phyloP scores from a whole-genome alignment of 306 rosid genomes.

The Luffa acutangula region DNA sequence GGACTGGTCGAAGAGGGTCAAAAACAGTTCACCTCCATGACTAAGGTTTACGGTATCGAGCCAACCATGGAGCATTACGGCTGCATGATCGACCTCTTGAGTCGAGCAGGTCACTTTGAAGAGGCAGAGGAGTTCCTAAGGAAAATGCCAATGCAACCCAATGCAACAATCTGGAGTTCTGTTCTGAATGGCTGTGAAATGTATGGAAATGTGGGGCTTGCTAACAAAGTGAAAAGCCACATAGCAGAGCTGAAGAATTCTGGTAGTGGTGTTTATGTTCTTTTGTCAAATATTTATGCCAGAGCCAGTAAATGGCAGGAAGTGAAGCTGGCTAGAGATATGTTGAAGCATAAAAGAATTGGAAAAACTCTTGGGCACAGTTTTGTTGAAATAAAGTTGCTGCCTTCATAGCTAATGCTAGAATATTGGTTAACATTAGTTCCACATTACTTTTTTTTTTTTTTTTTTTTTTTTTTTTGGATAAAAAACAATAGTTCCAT shows the following conservation, averaged over 20 bases:
- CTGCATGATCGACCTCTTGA: conserved; percentile 70
- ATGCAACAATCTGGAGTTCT: conserved; percentile 52
- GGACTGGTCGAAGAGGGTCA: conserved; percentile 56
- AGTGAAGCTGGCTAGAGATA: conserved; percentile 42
- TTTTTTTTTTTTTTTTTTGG: too few relatives aligned
- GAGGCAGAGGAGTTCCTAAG: conserved; percentile 46
- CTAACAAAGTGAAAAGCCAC: conserved; percentile 31
- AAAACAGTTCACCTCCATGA: conserved; percentile 46
- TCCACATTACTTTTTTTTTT: background rate
- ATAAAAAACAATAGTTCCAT: background rate
- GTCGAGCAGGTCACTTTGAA: conserved; percentile 53
- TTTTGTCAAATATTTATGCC: conserved; percentile 70
- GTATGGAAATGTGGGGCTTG: conserved; percentile 50
- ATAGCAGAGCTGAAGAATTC: conserved; percentile 35
- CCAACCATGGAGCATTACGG: conserved; percentile 72
- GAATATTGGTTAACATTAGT: background rate
- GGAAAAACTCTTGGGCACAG: conserved; percentile 57
- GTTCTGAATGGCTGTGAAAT: conserved; percentile 71
- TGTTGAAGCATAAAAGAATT: conserved; percentile 33
- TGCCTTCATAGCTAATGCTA: conserved; percentile 3
- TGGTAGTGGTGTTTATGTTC: conserved; percentile 52
- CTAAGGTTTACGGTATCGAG: conserved; percentile 26
- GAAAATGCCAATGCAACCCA: conserved; percentile 41
- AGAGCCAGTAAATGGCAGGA: conserved; percentile 61
- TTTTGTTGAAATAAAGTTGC: conserved; percentile 39